phyloP scores from a whole-genome alignment of 2,329 filamentous ascomycete species.

The Cytospora schulzeri region DNA sequence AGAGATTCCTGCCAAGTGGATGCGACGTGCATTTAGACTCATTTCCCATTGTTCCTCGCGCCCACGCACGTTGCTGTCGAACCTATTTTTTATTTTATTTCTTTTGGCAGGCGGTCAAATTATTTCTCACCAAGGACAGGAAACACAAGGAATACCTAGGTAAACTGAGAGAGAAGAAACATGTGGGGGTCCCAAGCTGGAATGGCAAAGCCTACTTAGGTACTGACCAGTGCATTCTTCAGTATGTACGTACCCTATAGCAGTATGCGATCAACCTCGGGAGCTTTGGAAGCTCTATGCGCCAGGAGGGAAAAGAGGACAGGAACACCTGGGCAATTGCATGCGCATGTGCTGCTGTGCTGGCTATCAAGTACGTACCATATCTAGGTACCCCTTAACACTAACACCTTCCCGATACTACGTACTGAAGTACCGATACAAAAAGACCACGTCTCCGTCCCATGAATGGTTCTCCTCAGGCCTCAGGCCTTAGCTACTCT shows the following conservation, averaged over 20 bases:
- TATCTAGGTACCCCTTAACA: not conserved
- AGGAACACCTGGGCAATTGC: too few relatives aligned
- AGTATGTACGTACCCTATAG: not conserved
- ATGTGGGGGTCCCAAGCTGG: not conserved
- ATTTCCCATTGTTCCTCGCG: conserved; percentile 1
- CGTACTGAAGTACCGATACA: not conserved
- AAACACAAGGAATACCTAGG: too few relatives aligned
- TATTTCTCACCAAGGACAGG: too few relatives aligned
- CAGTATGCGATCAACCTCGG: too few relatives aligned
- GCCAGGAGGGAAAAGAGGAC: too few relatives aligned
- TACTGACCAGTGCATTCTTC: not conserved
- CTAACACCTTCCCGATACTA: not conserved
- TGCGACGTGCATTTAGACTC: not conserved
- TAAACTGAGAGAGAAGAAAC: not conserved
- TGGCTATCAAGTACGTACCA: not conserved
- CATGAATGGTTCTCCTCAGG: not conserved
- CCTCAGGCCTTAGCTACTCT: not conserved
- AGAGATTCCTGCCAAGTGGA: conserved; percentile 4
- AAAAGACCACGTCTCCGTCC: not conserved
- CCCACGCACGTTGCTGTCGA: not conserved
- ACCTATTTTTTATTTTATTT: too few relatives aligned
- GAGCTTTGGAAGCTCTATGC: not conserved
- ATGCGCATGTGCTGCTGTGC: too few relatives aligned
- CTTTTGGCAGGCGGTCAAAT: not conserved
- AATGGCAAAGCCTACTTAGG: not conserved